phyloP scores from a whole-genome alignment of 805 yeast genomes.

The Sungouiella blattae region DNA sequence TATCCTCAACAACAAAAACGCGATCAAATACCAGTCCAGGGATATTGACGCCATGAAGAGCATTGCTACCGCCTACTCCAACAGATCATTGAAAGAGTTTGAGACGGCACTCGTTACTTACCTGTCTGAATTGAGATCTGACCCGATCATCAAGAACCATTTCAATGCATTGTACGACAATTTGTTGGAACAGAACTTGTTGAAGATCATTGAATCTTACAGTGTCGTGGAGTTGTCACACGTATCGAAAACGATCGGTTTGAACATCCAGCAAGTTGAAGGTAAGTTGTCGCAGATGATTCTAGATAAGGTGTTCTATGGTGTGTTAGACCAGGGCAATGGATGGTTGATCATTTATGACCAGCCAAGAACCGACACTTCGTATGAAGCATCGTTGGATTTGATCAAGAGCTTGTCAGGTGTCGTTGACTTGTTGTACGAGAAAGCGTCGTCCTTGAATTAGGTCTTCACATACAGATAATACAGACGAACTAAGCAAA shows the following conservation, averaged over 20 bases:
- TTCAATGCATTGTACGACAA: constrained; percentile 91
- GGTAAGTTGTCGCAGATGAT: constrained; percentile 96
- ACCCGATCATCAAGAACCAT: constrained; percentile 85
- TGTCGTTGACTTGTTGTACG: constrained; percentile 88
- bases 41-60: constrained; percentile 96
- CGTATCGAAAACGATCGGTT: constrained; percentile 81
- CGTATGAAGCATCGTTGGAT: constrained; percentile 83
- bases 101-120: constrained; percentile 76
- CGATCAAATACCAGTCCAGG: constrained; percentile 66
- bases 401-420: constrained; percentile 81
- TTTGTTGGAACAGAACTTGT: constrained; percentile 84
- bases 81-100: constrained; percentile 87
- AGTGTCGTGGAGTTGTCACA: constrained; percentile 92
- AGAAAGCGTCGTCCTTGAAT: constrained; percentile 84
- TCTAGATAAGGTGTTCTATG: constrained; percentile 89
- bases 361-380: constrained; percentile 81
- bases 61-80: constrained; percentile 82
- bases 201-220: constrained; percentile 94
- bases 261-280: constrained; percentile 84
- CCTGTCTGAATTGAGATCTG: constrained; percentile 73
- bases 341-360: constrained; percentile 95
- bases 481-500: constrained; percentile 20
- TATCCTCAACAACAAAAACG: constrained; percentile 68
- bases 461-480: constrained; percentile 25
- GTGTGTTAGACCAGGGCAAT: constrained; percentile 96